Evolutionary conservation across 257 asterid species (phyloP).

Genomic region (Przewalskia tangutica): DNA sequence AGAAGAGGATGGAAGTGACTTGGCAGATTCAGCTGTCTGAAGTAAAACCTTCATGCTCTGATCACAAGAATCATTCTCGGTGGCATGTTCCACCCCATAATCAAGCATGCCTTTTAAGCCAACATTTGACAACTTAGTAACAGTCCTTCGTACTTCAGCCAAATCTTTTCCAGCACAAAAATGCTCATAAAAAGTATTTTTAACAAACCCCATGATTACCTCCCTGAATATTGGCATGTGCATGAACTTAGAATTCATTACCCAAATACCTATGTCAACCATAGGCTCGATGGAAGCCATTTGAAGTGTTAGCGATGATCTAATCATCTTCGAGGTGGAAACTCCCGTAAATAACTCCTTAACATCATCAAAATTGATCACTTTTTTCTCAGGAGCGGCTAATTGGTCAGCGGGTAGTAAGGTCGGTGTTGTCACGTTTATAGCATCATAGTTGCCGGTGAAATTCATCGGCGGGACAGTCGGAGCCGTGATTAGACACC

Average conservation of each 20-base stretch:
- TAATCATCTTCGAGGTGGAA: constrained; percentile 31
- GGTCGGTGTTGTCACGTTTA: background rate
- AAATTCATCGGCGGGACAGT: constrained; percentile 22
- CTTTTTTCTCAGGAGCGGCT: background rate
- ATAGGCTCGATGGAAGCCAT: constrained; percentile 29
- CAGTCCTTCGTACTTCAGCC: constrained; percentile 32
- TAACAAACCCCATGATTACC: constrained; percentile 21
- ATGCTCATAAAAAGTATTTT: constrained; percentile 49
- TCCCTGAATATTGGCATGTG: constrained; percentile 21
- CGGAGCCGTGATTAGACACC: constrained; percentile 28
- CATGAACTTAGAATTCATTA: constrained; percentile 41
- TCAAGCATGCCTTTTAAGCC: constrained; percentile 72
- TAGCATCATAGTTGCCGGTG: background rate
- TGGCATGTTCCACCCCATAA: constrained; percentile 73
- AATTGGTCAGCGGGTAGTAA: background rate
- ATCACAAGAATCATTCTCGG: constrained; percentile 49
- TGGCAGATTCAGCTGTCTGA: constrained; percentile 36
- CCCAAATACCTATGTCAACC: constrained; percentile 45
- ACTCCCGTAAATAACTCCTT: constrained; percentile 36
- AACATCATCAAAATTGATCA: constrained; percentile 24
- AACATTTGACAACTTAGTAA: constrained; percentile 23
- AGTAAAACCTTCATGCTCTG: constrained; percentile 33
- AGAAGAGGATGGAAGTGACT: constrained; percentile 17
- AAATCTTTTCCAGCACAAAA: constrained; percentile 69
- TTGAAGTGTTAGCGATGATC: constrained; percentile 37